A percentile compares a stretch with the other conserved stretches of the same genome.
phyloP scores from a whole-genome alignment of 176 grass and related monocot species.

The Carex scoparia region DNA sequence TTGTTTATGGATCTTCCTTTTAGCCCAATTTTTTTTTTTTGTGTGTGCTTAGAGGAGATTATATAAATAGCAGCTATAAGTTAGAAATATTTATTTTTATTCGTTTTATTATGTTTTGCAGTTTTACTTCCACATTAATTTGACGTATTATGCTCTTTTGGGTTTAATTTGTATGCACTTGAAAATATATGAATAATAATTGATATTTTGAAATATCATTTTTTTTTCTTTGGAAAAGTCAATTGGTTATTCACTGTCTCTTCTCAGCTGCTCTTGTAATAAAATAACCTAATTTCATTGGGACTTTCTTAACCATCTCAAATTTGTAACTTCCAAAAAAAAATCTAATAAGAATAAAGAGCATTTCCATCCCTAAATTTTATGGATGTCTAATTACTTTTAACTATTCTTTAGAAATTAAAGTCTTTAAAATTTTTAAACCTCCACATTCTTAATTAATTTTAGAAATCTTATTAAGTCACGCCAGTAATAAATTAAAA shows the following conservation, averaged over 20 bases:
- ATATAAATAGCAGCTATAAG: background rate
- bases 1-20: conserved; percentile 49
- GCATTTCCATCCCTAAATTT: no score
- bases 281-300: no score
- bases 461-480: no score
- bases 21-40: background rate
- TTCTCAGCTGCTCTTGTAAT: background rate
- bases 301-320: no score
- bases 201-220: background rate
- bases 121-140: background rate
- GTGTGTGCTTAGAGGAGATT: background rate
- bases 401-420: no score
- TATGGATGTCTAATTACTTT: no score
- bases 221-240: background rate
- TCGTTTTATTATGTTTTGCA: background rate
- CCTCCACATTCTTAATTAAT: no score
- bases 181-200: background rate
- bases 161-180: background rate
- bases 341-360: no score
- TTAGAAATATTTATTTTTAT: background rate
- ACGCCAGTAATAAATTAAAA: no score
- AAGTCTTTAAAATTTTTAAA: no score
- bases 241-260: background rate
- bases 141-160: background rate
- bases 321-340: no score